Percentiles rank a stretch among this genome's conserved stretches.
Conservation (phyloP, 2,329 filamentous ascomycete genomes). For the Pseudogymnoascus sp. region DNA sequence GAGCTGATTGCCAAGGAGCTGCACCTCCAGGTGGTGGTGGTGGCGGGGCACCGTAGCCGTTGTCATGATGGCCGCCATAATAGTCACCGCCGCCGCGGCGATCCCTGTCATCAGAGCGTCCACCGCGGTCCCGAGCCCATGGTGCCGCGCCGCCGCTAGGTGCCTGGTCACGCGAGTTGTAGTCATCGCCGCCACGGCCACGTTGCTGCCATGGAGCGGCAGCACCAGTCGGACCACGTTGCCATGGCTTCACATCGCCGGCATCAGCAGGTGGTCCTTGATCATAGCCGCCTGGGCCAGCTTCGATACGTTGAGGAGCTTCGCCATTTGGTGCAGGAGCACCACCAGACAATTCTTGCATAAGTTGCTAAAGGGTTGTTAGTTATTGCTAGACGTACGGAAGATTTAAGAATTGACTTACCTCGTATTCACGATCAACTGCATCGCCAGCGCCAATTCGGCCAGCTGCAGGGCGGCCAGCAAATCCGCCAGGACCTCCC, state of each 20-base stretch:
- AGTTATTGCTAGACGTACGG: conserved; percentile 9
- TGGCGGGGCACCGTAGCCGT: conserved; percentile 41
- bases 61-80: conserved; percentile 34
- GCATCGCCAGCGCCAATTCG: conserved; percentile 69
- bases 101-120: conserved; percentile 38
- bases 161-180: conserved; percentile 27
- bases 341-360: conserved; percentile 88
- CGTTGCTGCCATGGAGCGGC: conserved; percentile 66
- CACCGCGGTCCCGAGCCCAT: conserved; percentile 52
- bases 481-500: conserved; percentile 41
- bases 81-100: conserved; percentile 39
- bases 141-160: conserved; percentile 42
- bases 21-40: conserved; percentile 35
- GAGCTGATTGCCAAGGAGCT: conserved; percentile 37
- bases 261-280: conserved; percentile 33
- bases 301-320: conserved; percentile 75
- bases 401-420: conserved; percentile 34
- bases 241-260: conserved; percentile 72
- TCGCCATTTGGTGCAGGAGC: conserved; percentile 46
- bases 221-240: conserved; percentile 74
- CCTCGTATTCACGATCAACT: conserved; percentile 91
- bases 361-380: conserved; percentile 64
- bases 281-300: conserved; percentile 59
- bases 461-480: conserved; percentile 47
- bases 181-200: conserved; percentile 33